Evolutionary conservation across 768 basidiomycete species (phyloP).

Genomic region (Jaapia argillacea): DNA sequence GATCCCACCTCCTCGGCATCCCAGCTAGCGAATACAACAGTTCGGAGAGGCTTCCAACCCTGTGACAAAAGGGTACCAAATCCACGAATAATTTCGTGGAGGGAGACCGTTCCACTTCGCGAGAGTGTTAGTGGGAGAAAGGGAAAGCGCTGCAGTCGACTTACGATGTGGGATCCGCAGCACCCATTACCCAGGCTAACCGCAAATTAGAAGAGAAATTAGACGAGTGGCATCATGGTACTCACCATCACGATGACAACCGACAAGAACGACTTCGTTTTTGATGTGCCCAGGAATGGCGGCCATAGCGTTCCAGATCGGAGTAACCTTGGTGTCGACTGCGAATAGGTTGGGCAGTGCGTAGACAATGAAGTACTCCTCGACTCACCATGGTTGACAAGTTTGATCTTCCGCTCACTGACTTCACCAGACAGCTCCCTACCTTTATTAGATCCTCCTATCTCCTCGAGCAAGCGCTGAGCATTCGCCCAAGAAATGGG

Average conservation of each 20-base stretch:
- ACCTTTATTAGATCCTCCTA: conserved; percentile 21
- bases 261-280: conserved; percentile 81
- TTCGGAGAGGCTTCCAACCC: conserved; percentile 82
- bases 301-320: conserved; percentile 87
- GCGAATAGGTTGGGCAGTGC: not conserved
- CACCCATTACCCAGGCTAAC: conserved; percentile 67
- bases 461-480: conserved; percentile 38
- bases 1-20: conserved; percentile 57
- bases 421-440: conserved; percentile 32
- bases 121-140: too few relatives aligned
- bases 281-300: conserved; percentile 75
- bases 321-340: conserved; percentile 74
- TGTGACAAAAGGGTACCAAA: conserved; percentile 56
- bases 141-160: too few relatives aligned
- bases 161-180: conserved; percentile 70
- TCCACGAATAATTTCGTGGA: conserved; percentile 73
- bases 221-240: conserved; percentile 4
- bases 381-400: conserved; percentile 44
- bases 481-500: conserved; percentile 89
- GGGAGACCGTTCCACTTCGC: conserved; percentile 69
- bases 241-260: conserved; percentile 83
- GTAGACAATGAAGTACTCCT: not conserved
- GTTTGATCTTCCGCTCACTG: conserved; percentile 37
- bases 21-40: conserved; percentile 72
- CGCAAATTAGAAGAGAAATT: too few relatives aligned